Percentiles rank a stretch among this genome's conserved stretches.
phyloP scores from a whole-genome alignment of 176 grass and related monocot genomes.

The Poa annua region DNA sequence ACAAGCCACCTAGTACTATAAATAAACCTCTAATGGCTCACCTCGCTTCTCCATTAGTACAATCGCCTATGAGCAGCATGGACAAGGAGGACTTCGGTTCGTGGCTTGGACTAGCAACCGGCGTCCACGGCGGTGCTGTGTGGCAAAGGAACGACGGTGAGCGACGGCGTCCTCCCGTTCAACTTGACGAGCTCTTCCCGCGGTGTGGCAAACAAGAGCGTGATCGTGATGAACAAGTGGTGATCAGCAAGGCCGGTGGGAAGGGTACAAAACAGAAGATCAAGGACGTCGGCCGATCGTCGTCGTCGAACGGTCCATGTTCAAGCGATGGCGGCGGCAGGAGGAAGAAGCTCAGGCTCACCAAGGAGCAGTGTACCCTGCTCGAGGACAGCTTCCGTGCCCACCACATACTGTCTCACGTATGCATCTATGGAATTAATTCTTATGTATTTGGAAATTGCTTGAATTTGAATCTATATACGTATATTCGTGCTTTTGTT shows the following conservation, averaged over 20 bases:
- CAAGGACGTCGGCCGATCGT: constrained; percentile 3
- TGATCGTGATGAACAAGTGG: background rate
- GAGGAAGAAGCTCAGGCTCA: constrained; percentile 80
- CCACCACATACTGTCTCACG: constrained; percentile 65
- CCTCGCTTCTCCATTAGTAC: too few species aligned
- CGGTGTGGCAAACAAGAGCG: constrained; percentile 32
- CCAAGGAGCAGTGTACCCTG: constrained; percentile 55
- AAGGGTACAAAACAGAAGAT: background rate
- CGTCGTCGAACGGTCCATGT: background rate
- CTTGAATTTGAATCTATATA: background rate
- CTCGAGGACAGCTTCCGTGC: constrained; percentile 68
- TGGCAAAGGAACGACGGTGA: constrained; percentile 3
- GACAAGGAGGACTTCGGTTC: constrained; percentile 49
- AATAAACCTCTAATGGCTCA: background rate
- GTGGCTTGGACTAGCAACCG: constrained; percentile 62
- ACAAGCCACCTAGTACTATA: constrained; percentile 33
- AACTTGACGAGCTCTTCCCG: constrained; percentile 45
- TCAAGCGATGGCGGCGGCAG: constrained; percentile 3
- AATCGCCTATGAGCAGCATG: constrained; percentile 30
- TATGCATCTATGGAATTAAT: background rate
- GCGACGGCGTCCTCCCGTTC: constrained; percentile 20
- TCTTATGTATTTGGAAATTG: background rate
- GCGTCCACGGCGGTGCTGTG: background rate
- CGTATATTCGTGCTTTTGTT: background rate
- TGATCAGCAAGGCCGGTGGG: constrained; percentile 7